Percentiles rank a stretch among this genome's conserved stretches.
Conservation (phyloP, 2,329 filamentous ascomycete species). For the Parastagonospora nodorum region DNA sequence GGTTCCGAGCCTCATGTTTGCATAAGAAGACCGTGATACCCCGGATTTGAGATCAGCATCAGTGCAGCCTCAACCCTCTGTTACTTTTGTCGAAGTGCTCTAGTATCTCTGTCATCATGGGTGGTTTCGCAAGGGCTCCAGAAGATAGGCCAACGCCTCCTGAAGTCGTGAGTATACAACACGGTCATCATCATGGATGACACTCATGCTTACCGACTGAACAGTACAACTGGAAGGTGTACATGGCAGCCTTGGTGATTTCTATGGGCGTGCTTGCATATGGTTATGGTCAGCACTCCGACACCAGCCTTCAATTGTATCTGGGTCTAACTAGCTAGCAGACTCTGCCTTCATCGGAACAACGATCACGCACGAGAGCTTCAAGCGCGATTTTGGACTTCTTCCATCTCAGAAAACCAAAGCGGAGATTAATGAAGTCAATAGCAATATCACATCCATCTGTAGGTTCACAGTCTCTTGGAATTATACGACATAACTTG, state of each 20-base stretch:
- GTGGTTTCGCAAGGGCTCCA: constrained; percentile 53
- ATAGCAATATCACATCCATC: constrained; percentile 56
- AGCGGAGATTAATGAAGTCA: constrained; percentile 46
- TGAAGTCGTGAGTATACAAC: constrained; percentile 50
- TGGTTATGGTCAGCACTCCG: constrained; percentile 52
- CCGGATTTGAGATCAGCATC: constrained; percentile 25
- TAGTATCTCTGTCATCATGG: constrained; percentile 28
- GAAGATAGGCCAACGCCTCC: constrained; percentile 62
- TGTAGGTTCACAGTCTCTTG: constrained; percentile 17
- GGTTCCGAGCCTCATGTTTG: constrained; percentile 1
- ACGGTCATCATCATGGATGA: background rate
- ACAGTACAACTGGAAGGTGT: constrained; percentile 58
- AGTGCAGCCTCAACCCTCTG: constrained; percentile 3
- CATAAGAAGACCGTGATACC: constrained; percentile 27
- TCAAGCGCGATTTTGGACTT: constrained; percentile 52
- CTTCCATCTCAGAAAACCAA: constrained; percentile 33
- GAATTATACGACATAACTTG: background rate
- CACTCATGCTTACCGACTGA: constrained; percentile 4
- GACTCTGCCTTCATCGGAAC: constrained; percentile 59
- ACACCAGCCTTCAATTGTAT: background rate
- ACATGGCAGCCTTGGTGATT: constrained; percentile 55
- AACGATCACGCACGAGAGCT: constrained; percentile 57
- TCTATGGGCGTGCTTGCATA: constrained; percentile 54
- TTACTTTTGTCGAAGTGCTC: constrained; percentile 1
- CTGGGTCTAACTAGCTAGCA: background rate